Evolutionary conservation across 495 filamentous ascomycete genomes (phyloP).

Genomic region (Penicillium bovifimosum): DNA sequence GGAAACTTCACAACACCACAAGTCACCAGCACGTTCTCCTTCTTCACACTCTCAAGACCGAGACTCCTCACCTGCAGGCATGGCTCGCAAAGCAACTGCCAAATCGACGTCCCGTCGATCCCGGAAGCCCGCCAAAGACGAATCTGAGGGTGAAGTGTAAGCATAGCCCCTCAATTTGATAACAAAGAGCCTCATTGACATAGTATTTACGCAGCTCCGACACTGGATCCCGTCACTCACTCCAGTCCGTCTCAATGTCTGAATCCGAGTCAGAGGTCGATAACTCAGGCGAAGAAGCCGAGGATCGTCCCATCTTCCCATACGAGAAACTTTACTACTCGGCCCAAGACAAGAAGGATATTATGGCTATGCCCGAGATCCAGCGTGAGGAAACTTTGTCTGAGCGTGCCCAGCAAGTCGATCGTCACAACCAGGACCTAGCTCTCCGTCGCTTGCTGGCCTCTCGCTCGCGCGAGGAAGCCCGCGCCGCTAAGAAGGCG

Average conservation of each 20-base stretch:
- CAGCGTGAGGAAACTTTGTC: constrained; percentile 86
- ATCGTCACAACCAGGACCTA: constrained; percentile 73
- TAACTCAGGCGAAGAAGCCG: constrained; percentile 45
- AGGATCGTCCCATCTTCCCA: constrained; percentile 65
- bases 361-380: constrained; percentile 84
- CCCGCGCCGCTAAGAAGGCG: constrained; percentile 55
- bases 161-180: constrained; percentile 29
- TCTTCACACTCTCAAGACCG: constrained; percentile 33
- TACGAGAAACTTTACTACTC: constrained; percentile 83
- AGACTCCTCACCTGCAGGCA: constrained; percentile 27
- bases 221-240: constrained; percentile 64
- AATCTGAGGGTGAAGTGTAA: constrained; percentile 84
- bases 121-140: constrained; percentile 46
- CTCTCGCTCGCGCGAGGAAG: constrained; percentile 58
- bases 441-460: constrained; percentile 77
- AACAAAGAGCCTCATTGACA: constrained; percentile 7
- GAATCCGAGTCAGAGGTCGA: constrained; percentile 60
- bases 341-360: constrained; percentile 69
- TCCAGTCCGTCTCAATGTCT: constrained; percentile 81
- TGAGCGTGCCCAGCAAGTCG: constrained; percentile 75
- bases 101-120: constrained; percentile 38
- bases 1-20: constrained; percentile 40
- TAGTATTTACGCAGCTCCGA: constrained; percentile 46
- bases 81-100: constrained; percentile 44
- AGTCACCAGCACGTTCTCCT: constrained; percentile 33